A percentile compares a stretch with the other conserved stretches of the same genome.
phyloP scores from a whole-genome alignment of 164 flowering plant species.

The Stephania japonica region DNA sequence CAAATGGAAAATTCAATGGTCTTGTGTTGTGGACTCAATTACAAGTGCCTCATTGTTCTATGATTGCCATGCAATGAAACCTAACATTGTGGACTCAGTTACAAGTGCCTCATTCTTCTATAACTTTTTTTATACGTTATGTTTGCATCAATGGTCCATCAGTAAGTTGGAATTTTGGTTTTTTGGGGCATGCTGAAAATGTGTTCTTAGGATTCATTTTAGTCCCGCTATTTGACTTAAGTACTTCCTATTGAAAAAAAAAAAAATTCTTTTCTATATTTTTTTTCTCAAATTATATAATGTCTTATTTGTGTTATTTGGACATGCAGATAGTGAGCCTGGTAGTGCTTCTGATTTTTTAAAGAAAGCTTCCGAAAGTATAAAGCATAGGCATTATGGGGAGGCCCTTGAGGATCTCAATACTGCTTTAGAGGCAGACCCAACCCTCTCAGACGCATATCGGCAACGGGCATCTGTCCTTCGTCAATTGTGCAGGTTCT shows the following conservation, averaged over 20 bases:
- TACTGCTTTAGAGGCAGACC: slow-evolving; percentile 85
- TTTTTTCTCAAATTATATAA: neutral
- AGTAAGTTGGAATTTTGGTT: neutral
- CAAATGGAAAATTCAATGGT: too few species aligned
- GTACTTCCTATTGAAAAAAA: neutral
- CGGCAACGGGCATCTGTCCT: slow-evolving; percentile 62
- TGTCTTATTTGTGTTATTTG: slow-evolving; percentile 3
- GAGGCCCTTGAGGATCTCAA: slow-evolving; percentile 88
- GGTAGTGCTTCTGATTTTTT: slow-evolving; percentile 57
- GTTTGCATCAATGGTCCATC: neutral
- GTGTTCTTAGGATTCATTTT: neutral
- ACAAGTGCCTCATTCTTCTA: too few species aligned
- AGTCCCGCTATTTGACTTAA: neutral
- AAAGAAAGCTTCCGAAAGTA: slow-evolving; percentile 64
- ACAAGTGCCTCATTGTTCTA: too few species aligned
- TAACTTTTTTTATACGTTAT: too few species aligned
- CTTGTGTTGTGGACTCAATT: too few species aligned
- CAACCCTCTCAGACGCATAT: slow-evolving; percentile 80
- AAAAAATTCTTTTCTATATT: neutral
- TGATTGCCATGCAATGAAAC: too few species aligned
- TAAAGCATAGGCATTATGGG: slow-evolving; percentile 63
- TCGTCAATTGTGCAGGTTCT: slow-evolving; percentile 87
- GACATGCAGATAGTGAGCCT: slow-evolving; percentile 49
- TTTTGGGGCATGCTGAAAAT: neutral
- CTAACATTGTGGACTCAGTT: too few species aligned